A percentile compares a stretch with the other conserved stretches of the same genome.
Evolutionary conservation across 345 rosid species (phyloP).

Genomic region (Anastatica hierochuntica): DNA sequence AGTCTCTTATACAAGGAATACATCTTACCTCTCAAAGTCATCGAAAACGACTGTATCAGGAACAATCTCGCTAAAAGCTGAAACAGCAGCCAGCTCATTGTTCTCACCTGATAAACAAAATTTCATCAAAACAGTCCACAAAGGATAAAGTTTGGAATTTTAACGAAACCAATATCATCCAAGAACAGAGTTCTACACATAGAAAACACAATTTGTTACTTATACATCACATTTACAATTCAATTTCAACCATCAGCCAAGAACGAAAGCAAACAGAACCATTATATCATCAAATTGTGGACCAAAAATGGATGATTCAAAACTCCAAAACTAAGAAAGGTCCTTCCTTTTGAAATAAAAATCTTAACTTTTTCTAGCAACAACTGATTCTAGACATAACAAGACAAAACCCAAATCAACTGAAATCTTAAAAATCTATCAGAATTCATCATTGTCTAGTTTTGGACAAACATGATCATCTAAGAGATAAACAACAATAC

Average conservation of each 20-base stretch:
- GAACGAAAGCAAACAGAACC: no score
- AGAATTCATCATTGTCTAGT: background rate
- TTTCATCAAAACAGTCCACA: no score
- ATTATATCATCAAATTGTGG: no score
- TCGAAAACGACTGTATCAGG: constrained; percentile 91
- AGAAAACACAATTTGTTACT: no score
- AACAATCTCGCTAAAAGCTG: constrained; percentile 80
- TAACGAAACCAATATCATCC: background rate
- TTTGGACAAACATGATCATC: background rate
- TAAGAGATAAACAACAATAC: constrained; percentile 15
- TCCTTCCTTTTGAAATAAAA: background rate
- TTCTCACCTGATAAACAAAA: constrained; percentile 29
- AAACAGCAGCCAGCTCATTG: constrained; percentile 75
- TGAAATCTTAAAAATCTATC: background rate
- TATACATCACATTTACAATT: no score
- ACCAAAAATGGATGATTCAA: background rate
- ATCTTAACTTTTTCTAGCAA: constrained; percentile 3
- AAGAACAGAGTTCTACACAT: no score
- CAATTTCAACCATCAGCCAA: no score
- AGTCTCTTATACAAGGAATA: background rate
- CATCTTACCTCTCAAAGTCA: constrained; percentile 67
- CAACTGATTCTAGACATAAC: background rate
- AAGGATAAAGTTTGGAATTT: background rate
- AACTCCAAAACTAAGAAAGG: background rate
- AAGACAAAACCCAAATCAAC: background rate